phyloP scores from a whole-genome alignment of 768 basidiomycete genomes.

The Tulasnella sp. region DNA sequence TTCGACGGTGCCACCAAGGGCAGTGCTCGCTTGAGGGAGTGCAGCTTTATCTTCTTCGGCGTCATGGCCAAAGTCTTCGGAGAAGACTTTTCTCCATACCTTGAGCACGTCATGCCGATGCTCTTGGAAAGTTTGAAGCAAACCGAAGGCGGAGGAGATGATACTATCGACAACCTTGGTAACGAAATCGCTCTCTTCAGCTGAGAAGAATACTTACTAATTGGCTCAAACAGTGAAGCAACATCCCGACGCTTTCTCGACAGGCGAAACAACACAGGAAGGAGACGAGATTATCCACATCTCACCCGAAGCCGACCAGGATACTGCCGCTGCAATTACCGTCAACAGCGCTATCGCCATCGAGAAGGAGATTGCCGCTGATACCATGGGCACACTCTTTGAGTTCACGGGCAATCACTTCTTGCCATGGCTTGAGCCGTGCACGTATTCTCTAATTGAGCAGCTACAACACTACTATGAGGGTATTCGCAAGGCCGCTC shows the following conservation, averaged over 20 bases:
- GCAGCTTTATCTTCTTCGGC: constrained; percentile 96
- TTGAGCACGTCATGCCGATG: constrained; percentile 75
- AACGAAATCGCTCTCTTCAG: not conserved
- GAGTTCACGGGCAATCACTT: constrained; percentile 69
- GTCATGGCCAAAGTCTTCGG: constrained; percentile 97
- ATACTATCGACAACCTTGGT: constrained; percentile 22
- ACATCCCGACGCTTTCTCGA: constrained; percentile 33
- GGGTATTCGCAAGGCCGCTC: constrained; percentile 89
- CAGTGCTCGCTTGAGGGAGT: constrained; percentile 80
- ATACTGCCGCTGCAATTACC: constrained; percentile 78
- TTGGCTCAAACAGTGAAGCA: constrained; percentile 11
- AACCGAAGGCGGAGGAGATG: constrained; percentile 59
- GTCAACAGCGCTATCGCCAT: constrained; percentile 95
- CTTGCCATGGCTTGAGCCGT: constrained; percentile 81
- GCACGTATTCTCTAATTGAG: constrained; percentile 62
- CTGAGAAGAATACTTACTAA: not conserved
- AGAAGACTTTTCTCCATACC: constrained; percentile 83
- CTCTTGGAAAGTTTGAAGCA: constrained; percentile 76
- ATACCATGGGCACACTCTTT: constrained; percentile 89
- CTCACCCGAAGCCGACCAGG: constrained; percentile 45
- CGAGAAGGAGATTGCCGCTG: constrained; percentile 98
- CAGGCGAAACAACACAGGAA: constrained; percentile 63
- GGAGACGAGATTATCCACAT: constrained; percentile 25
- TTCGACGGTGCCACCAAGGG: constrained; percentile 83
- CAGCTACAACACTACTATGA: constrained; percentile 91